phyloP scores from a whole-genome alignment of 495 filamentous ascomycete genomes.

The Daldinia vernicosa region DNA sequence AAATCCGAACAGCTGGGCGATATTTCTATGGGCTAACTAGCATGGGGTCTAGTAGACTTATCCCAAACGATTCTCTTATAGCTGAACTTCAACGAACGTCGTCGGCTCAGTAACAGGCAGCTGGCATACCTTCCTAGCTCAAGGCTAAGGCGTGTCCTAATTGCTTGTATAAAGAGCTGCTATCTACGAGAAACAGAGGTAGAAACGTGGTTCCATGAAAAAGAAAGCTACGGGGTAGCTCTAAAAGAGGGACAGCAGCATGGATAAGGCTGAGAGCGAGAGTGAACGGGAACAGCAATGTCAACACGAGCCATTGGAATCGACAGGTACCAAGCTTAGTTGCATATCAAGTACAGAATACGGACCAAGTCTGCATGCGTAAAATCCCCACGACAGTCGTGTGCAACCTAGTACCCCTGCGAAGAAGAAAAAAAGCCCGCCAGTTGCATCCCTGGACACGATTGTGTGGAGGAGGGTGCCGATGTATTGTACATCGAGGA shows the following conservation, averaged over 20 bases:
- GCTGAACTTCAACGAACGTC: conserved; percentile 22
- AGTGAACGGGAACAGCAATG: conserved; percentile 18
- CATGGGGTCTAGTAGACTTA: conserved; percentile 22
- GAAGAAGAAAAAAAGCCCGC: conserved; percentile 28
- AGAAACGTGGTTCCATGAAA: conserved; percentile 28
- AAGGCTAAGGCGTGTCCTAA: conserved; percentile 9
- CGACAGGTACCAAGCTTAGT: conserved; percentile 38
- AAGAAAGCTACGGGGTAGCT: conserved; percentile 23
- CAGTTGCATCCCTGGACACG: conserved; percentile 25
- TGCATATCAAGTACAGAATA: conserved; percentile 36
- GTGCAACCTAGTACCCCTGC: conserved; percentile 34
- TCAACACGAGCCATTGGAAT: conserved; percentile 37
- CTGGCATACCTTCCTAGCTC: conserved; percentile 17
- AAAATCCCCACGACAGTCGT: conserved; percentile 26
- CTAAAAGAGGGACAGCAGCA: conserved; percentile 26
- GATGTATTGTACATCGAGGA: conserved; percentile 4
- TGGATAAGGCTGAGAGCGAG: conserved; percentile 38
- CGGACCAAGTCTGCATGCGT: conserved; percentile 21
- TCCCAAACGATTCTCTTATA: conserved; percentile 25
- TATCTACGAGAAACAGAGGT: conserved; percentile 9
- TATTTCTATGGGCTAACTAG: conserved; percentile 19
- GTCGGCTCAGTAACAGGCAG: conserved; percentile 18
- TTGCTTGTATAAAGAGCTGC: conserved; percentile 18
- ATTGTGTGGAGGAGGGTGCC: conserved; percentile 27
- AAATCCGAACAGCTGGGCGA: conserved; percentile 22